Evolutionary conservation across 1,284 basidiomycete species (phyloP), one percentile per base, ranked within the genome.

Genomic region (Puccinia hordei): DNA sequence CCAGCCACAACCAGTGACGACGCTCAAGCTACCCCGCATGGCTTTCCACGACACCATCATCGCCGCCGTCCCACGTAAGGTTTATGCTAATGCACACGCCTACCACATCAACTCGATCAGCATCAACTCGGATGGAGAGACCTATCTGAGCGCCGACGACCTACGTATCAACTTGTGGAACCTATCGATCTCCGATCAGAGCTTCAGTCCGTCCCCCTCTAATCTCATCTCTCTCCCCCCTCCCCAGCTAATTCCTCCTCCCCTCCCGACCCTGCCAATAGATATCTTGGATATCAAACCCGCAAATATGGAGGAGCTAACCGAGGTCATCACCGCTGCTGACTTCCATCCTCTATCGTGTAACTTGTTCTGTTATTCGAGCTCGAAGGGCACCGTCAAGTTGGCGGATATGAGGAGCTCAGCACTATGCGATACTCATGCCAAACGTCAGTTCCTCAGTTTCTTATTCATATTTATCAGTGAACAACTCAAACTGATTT

Each of bases 241-340:
- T 27, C 38, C 35, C 59, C 81, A 33, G 38, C 44, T 80, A 17
- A 17, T 46, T n/a, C 19, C 59, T 24, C 13, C 24, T 27, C 59
- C 35, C 13, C 24, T 38, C 41, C 49, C 77, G 81, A 77, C 74
- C 46, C 49, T 46, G 41, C 41, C 55, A 8, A 30, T 85, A 98
- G 95, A 99, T 88, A 98, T 99, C 85, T 95, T 99, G 83, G 97
- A 99, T 87, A 99, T 99, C 90, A 99, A 99, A 86, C 97, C 97
- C 0, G 92, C 94, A 85, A 99, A 99, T 87, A 99, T 99, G 97
- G 97, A 99, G 85, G 97, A 99, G 86, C 89, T 99, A 77, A 99
- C 97, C 19, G 97, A 99, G 86, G 97, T 99, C 86, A 99, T 99
- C 87, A 99, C 97, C 13, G 95, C 96, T 4, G 94, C 97, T 80